phyloP scores from a whole-genome alignment of 345 rosid species.

The Rubroshorea leprosula region DNA sequence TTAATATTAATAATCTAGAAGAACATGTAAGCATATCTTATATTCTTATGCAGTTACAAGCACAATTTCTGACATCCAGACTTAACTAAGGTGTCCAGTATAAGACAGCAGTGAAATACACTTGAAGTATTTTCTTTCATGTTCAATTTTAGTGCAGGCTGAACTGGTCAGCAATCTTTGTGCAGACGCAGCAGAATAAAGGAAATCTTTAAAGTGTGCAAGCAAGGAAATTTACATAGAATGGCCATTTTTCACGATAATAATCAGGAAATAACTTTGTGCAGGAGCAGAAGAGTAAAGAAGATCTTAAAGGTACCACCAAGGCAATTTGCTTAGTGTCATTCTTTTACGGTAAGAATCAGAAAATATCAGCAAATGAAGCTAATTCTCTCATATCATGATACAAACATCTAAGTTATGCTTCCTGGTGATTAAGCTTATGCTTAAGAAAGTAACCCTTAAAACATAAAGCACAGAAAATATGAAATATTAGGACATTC shows the following conservation, averaged over 20 bases:
- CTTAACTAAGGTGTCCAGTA: neutral
- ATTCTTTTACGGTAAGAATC: neutral
- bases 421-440: no score
- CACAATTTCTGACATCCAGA: constrained; percentile 1
- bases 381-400: neutral
- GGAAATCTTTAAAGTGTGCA: neutral
- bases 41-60: neutral
- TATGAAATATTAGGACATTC: neutral
- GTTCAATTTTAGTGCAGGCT: neutral
- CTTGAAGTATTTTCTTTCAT: neutral
- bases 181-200: neutral
- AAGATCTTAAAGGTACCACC: neutral
- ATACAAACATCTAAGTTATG: no score
- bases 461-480: neutral
- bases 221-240: neutral
- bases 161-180: neutral
- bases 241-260: neutral
- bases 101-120: neutral
- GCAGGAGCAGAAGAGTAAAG: neutral
- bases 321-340: neutral
- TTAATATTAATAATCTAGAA: constrained; percentile 6
- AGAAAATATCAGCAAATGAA: neutral
- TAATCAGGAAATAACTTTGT: neutral
- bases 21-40: constrained; percentile 7
- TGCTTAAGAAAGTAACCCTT: neutral